Evolutionary conservation across 1,284 basidiomycete genomes (phyloP).

Genomic region (Ganoderma meredithae): DNA sequence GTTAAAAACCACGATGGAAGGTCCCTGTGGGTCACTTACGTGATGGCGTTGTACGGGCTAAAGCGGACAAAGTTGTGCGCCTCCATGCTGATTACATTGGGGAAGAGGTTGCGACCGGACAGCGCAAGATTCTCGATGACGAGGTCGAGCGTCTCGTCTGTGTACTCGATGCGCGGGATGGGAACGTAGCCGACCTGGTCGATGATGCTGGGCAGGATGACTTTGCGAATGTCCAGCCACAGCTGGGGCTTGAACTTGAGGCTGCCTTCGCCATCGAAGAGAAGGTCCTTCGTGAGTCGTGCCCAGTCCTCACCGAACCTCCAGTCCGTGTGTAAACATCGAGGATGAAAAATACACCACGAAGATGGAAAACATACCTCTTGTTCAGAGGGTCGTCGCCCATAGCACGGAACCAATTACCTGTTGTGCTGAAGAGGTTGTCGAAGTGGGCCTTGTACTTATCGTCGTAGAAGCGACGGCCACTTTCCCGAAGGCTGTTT

Average conservation of each 20-base stretch:
- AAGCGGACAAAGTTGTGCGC: slow-evolving; percentile 89
- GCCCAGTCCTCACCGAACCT: slow-evolving; percentile 85
- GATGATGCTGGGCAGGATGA: slow-evolving; percentile 86
- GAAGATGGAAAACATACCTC: slow-evolving; percentile 40
- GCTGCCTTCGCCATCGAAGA: slow-evolving; percentile 67
- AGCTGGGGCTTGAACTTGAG: slow-evolving; percentile 90
- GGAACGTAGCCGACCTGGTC: slow-evolving; percentile 87
- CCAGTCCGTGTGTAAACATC: neutral
- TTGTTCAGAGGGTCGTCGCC: slow-evolving; percentile 86
- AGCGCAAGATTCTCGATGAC: slow-evolving; percentile 95
- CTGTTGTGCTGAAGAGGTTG: slow-evolving; percentile 74
- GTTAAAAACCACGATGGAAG: too few species aligned
- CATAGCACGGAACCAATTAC: slow-evolving; percentile 85
- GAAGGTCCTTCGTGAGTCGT: slow-evolving; percentile 80
- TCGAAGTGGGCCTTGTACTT: slow-evolving; percentile 91
- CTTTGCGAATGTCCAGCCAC: slow-evolving; percentile 87
- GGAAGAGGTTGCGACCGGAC: slow-evolving; percentile 85
- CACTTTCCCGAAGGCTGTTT: slow-evolving; percentile 67
- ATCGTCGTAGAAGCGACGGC: slow-evolving; percentile 82
- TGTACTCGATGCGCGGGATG: slow-evolving; percentile 91
- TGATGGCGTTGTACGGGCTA: slow-evolving; percentile 69
- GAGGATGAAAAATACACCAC: too few species aligned
- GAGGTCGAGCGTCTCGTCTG: slow-evolving; percentile 82
- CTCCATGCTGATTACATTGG: slow-evolving; percentile 83
- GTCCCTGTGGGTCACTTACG: slow-evolving; percentile 19